phyloP scores from a whole-genome alignment of 495 filamentous ascomycete genomes.

The Xylaria acuta region DNA sequence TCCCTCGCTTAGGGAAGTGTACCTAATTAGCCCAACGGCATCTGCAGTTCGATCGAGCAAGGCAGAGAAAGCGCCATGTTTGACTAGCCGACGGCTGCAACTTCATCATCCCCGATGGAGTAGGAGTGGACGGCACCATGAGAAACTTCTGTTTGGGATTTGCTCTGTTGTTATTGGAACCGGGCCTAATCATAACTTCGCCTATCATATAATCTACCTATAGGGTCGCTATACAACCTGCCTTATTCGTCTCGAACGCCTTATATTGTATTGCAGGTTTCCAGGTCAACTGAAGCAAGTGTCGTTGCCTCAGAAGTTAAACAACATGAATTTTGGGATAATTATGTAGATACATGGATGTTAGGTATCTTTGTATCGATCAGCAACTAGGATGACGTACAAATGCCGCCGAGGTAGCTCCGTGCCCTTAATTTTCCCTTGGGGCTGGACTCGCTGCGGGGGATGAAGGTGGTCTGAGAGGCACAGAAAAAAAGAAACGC shows the following conservation, averaged over 20 bases:
- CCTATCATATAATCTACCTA: too few relatives aligned
- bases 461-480: conserved; percentile 20
- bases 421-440: conserved; percentile 21
- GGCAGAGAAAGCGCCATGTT: background rate
- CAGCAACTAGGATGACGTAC: conserved; percentile 24
- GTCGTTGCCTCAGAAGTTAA: background rate
- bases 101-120: background rate
- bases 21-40: conserved; percentile 29
- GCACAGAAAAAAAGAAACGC: conserved; percentile 24
- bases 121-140: background rate
- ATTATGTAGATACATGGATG: conserved; percentile 14
- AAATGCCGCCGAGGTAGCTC: conserved; percentile 28
- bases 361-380: conserved; percentile 15
- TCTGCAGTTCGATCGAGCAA: conserved; percentile 19
- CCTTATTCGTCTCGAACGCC: background rate
- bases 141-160: background rate
- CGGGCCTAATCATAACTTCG: too few relatives aligned
- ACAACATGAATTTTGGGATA: background rate
- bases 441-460: conserved; percentile 23
- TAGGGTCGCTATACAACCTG: background rate
- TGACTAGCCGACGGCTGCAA: background rate
- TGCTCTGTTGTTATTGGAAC: background rate
- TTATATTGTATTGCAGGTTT: background rate
- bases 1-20: conserved; percentile 38
- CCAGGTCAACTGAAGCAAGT: background rate